Conservation (phyloP, 495 filamentous ascomycete genomes). For the Talaromyces trachyspermus region DNA sequence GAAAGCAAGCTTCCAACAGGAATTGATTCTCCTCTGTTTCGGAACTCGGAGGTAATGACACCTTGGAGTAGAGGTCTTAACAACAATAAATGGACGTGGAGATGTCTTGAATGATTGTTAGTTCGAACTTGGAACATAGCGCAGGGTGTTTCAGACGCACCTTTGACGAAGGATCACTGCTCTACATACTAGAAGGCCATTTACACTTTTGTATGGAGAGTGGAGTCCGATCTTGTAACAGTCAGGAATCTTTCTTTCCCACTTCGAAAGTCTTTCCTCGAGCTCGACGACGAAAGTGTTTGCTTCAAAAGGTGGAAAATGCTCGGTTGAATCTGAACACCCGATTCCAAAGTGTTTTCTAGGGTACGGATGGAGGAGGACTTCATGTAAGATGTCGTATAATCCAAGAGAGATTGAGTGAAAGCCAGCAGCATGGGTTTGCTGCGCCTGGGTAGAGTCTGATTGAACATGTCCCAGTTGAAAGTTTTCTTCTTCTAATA, state of each 20-base stretch:
- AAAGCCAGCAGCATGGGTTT: conserved; percentile 19
- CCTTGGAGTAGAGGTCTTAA: background rate
- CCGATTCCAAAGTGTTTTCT: too few relatives aligned
- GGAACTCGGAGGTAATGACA: background rate
- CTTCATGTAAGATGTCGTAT: conserved; percentile 34
- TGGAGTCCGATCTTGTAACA: background rate
- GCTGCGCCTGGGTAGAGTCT: background rate
- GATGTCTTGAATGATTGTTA: background rate
- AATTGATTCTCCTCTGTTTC: background rate
- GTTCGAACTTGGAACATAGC: background rate
- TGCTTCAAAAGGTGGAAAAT: background rate
- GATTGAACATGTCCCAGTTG: too few relatives aligned
- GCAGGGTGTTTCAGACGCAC: background rate
- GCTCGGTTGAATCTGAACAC: background rate
- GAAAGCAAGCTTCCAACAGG: conserved; percentile 18
- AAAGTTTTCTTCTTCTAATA: background rate
- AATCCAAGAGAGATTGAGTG: conserved; percentile 33
- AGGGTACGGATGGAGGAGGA: conserved; percentile 26
- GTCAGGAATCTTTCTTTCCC: background rate
- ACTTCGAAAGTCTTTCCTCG: background rate
- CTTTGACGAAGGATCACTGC: background rate
- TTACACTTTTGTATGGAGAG: background rate
- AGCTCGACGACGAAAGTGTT: background rate
- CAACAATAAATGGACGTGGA: background rate
- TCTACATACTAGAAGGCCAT: background rate